These are phyloP conservation scores for Pascua sp. DNA, from an alignment of 1,284 basidiomycete genomes.

Conservation along the genomic window DNA sequence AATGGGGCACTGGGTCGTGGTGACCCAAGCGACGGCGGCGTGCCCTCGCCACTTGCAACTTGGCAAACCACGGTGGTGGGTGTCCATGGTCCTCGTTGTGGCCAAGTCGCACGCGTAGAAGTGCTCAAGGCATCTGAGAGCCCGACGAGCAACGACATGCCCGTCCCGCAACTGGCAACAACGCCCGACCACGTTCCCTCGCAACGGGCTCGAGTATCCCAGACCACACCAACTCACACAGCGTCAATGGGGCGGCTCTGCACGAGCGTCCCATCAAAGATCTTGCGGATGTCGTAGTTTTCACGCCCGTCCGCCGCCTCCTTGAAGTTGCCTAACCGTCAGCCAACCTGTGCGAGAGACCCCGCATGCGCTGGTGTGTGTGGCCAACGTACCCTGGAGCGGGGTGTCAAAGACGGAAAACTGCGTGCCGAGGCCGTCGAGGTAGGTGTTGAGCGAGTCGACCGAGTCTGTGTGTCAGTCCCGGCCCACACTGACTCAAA, in stretches of 20 bases:
- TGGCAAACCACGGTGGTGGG: no score
- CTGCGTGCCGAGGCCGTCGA: conserved; percentile 52
- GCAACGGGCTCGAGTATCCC: no score
- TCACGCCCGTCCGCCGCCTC: conserved; percentile 53
- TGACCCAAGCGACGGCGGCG: no score
- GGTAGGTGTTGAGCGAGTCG: conserved; percentile 37
- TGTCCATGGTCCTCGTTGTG: no score
- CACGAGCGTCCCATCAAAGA: conserved; percentile 58
- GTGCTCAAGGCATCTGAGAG: no score
- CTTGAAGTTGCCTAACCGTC: conserved; percentile 49
- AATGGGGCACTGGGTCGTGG: no score
- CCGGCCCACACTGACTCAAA: not conserved
- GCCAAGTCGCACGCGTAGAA: no score
- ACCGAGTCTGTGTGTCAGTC: conserved; percentile 37
- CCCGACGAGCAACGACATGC: no score
- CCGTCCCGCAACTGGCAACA: no score
- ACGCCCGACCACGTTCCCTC: no score
- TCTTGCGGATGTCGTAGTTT: conserved; percentile 55
- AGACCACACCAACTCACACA: conserved; percentile 45
- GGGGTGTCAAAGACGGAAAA: conserved; percentile 60
- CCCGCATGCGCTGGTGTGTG: no score
- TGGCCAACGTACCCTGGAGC: conserved; percentile 51
- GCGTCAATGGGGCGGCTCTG: conserved; percentile 57
- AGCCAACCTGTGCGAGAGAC: not conserved
- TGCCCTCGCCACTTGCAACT: no score